Evolutionary conservation across 2,329 filamentous ascomycete species (phyloP).

Genomic region (Calonectria hawksworthii): DNA sequence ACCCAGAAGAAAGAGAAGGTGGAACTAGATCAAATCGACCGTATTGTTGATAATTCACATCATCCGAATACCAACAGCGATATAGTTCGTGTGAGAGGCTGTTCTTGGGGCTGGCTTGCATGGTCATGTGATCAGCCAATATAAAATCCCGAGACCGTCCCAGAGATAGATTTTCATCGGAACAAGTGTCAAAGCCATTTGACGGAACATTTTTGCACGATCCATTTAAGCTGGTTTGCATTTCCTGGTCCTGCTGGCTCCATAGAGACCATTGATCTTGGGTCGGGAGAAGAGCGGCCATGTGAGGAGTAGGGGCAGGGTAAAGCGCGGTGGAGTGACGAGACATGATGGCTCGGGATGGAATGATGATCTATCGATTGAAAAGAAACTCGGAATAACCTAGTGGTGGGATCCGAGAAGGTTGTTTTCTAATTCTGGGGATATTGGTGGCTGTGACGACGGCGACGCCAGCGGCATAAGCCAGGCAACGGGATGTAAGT

Average conservation of each 20-base stretch:
- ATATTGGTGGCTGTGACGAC: conserved; percentile 1
- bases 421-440: neutral
- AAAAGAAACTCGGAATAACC: neutral
- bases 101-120: neutral
- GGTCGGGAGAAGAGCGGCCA: conserved; percentile 1
- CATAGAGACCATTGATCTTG: conserved; percentile 1
- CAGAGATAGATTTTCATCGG: neutral
- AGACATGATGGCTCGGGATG: conserved; percentile 22
- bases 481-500: neutral
- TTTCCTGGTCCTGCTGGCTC: conserved; percentile 2
- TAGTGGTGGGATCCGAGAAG: neutral
- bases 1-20: conserved; percentile 7
- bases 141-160: neutral
- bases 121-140: conserved; percentile 12
- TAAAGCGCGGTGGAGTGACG: conserved; percentile 9
- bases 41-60: neutral
- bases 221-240: neutral
- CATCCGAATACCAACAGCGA: conserved; percentile 3
- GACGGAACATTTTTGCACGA: neutral
- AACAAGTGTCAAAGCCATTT: neutral
- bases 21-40: neutral
- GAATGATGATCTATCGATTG: no score
- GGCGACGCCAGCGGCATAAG: conserved; percentile 9
- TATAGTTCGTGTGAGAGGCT: conserved; percentile 17
- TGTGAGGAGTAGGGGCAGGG: conserved; percentile 1